Conservation (phyloP, 768 basidiomycete genomes). For the Galerina marginata region DNA sequence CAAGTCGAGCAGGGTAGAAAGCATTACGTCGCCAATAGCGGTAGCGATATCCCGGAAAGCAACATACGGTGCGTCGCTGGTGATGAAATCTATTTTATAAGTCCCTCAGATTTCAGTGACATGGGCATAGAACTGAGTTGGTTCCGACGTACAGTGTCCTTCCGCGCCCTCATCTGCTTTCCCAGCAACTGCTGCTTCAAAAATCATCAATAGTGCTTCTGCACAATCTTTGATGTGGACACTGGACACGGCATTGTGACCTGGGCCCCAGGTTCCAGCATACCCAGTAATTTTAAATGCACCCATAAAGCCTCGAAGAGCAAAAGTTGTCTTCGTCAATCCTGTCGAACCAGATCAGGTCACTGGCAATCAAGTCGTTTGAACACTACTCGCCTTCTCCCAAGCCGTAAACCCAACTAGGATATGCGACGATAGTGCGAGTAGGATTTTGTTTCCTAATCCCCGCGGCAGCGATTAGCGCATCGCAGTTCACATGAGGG, state of each 20-base stretch:
- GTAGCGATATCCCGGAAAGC: slow-evolving; percentile 35
- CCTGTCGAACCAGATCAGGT: slow-evolving; percentile 23
- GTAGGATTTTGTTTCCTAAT: slow-evolving; percentile 43
- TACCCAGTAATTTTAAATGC: slow-evolving; percentile 36
- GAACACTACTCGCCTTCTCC: slow-evolving; percentile 36
- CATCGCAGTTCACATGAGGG: slow-evolving; percentile 27
- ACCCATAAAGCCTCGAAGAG: slow-evolving; percentile 41
- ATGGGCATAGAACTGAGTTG: not conserved
- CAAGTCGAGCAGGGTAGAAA: not conserved
- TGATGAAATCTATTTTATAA: slow-evolving; percentile 36
- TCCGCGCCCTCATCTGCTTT: slow-evolving; percentile 46
- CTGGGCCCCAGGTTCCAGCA: slow-evolving; percentile 49
- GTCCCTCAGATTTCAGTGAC: not conserved
- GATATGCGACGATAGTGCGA: slow-evolving; percentile 49
- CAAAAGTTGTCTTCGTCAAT: slow-evolving; percentile 41
- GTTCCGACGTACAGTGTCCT: slow-evolving; percentile 38
- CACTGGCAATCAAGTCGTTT: not conserved
- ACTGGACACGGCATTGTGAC: slow-evolving; percentile 40
- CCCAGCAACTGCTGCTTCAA: slow-evolving; percentile 46
- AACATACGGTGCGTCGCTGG: slow-evolving; percentile 30
- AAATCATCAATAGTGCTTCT: slow-evolving; percentile 35
- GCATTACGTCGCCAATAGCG: slow-evolving; percentile 41
- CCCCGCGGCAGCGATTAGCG: slow-evolving; percentile 44
- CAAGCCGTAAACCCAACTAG: slow-evolving; percentile 48
- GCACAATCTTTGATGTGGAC: slow-evolving; percentile 48